Evolutionary conservation across 1,139 yeast species (phyloP).

Genomic region (Candida sp.): DNA sequence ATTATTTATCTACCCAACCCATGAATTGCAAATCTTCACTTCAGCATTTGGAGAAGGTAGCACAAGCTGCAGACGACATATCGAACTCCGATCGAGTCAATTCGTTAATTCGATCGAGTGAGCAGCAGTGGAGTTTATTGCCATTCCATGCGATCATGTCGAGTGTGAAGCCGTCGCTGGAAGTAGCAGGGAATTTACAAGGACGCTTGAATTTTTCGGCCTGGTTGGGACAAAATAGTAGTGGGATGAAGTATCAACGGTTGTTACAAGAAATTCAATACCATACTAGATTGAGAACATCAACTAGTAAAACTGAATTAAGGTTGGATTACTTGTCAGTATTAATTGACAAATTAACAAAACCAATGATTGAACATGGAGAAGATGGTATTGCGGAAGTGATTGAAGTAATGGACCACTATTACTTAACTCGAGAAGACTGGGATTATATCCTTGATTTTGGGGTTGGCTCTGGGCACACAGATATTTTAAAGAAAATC

Average conservation of each 20-base stretch:
- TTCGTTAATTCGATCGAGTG: conserved; percentile 78
- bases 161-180: conserved; percentile 75
- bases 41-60: conserved; percentile 60
- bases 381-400: conserved; percentile 64
- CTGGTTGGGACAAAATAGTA: conserved; percentile 92
- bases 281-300: conserved; percentile 77
- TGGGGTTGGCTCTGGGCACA: conserved; percentile 61
- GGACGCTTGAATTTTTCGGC: conserved; percentile 77
- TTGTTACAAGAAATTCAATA: conserved; percentile 85
- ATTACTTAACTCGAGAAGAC: conserved; percentile 84
- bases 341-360: conserved; percentile 50
- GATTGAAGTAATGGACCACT: conserved; percentile 72
- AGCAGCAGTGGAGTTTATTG: conserved; percentile 93
- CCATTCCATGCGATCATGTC: conserved; percentile 93
- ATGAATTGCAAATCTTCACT: conserved; percentile 29
- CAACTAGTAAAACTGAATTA: conserved; percentile 72
- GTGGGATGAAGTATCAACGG: conserved; percentile 73
- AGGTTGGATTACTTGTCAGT: conserved; percentile 76
- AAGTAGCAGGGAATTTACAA: conserved; percentile 67
- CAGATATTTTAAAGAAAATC: conserved; percentile 53
- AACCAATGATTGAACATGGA: conserved; percentile 49
- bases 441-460: conserved; percentile 87
- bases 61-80: conserved; percentile 82
- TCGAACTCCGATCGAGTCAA: conserved; percentile 82
- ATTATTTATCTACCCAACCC: conserved; percentile 71